A percentile compares a stretch with the other conserved stretches of the same genome.
These are phyloP conservation scores for Lentinula detonsa DNA, from an alignment of 768 basidiomycete genomes.

Conservation along the genomic window DNA sequence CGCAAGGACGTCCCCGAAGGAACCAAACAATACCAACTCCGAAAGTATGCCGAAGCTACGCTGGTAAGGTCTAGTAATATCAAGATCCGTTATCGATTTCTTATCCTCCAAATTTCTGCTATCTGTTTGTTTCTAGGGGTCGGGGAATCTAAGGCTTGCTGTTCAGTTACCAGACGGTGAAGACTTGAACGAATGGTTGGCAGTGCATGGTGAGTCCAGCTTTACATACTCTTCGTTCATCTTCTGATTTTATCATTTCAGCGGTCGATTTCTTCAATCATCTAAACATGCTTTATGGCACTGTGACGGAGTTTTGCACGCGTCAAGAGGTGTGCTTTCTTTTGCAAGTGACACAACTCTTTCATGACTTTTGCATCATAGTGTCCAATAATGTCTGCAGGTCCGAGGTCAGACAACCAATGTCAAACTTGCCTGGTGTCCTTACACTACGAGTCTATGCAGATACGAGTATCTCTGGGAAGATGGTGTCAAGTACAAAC, in stretches of 20 bases:
- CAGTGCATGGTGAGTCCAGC: constrained; percentile 77
- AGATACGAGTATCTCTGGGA: constrained; percentile 97
- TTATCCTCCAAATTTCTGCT: neutral
- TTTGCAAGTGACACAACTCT: too few species aligned
- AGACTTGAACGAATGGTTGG: constrained; percentile 98
- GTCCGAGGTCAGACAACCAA: constrained; percentile 61
- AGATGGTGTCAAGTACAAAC: constrained; percentile 81
- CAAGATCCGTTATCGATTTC: neutral
- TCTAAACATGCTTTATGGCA: constrained; percentile 98
- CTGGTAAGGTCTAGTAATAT: constrained; percentile 39
- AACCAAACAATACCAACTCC: constrained; percentile 95
- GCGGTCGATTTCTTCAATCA: constrained; percentile 99
- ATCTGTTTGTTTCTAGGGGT: constrained; percentile 53
- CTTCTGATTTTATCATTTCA: neutral
- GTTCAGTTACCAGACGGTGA: constrained; percentile 96
- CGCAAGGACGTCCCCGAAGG: constrained; percentile 93
- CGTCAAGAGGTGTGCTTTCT: constrained; percentile 67
- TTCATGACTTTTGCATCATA: constrained; percentile 18
- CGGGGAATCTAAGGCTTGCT: constrained; percentile 88
- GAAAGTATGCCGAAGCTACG: constrained; percentile 97
- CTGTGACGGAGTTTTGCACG: constrained; percentile 97
- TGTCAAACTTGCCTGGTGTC: neutral
- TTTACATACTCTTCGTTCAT: neutral
- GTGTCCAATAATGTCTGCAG: constrained; percentile 97
- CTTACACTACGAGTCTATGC: neutral